phyloP scores from a whole-genome alignment of 2,329 filamentous ascomycete genomes.

The Talaromyces rugulosus region DNA sequence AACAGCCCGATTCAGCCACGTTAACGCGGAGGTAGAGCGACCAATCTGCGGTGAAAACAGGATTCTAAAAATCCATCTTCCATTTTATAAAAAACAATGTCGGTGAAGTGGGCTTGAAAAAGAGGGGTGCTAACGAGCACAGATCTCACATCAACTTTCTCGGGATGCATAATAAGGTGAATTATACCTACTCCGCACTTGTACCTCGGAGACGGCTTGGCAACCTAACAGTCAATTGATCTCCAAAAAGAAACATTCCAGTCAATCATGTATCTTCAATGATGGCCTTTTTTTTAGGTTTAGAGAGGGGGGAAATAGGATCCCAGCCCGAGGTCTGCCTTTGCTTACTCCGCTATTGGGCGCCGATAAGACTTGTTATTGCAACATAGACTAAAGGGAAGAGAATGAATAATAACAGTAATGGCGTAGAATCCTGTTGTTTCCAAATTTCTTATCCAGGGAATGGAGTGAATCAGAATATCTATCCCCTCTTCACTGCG shows the following conservation, averaged over 20 bases:
- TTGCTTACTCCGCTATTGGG: neutral
- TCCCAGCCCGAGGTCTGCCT: neutral
- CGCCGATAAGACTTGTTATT: neutral
- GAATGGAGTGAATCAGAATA: neutral
- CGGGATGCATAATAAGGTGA: neutral
- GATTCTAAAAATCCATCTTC: neutral
- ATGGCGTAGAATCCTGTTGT: neutral
- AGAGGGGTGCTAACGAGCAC: neutral
- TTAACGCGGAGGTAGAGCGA: neutral
- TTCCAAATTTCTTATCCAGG: neutral
- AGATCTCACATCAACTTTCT: neutral
- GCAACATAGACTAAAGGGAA: neutral
- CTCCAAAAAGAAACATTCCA: neutral
- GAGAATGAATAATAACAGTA: neutral
- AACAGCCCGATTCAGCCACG: neutral
- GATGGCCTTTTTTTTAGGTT: neutral
- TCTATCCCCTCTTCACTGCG: neutral
- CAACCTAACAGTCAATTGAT: neutral
- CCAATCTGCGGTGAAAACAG: neutral
- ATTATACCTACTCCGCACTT: neutral
- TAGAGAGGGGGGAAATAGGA: neutral
- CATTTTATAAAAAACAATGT: neutral
- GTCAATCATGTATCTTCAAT: neutral
- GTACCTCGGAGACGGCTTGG: neutral
- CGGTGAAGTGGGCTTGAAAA: neutral